Percentiles rank a stretch among this genome's conserved stretches.
Evolutionary conservation across 208 protist genomes (phyloP).

Genomic region (Leishmania major): DNA sequence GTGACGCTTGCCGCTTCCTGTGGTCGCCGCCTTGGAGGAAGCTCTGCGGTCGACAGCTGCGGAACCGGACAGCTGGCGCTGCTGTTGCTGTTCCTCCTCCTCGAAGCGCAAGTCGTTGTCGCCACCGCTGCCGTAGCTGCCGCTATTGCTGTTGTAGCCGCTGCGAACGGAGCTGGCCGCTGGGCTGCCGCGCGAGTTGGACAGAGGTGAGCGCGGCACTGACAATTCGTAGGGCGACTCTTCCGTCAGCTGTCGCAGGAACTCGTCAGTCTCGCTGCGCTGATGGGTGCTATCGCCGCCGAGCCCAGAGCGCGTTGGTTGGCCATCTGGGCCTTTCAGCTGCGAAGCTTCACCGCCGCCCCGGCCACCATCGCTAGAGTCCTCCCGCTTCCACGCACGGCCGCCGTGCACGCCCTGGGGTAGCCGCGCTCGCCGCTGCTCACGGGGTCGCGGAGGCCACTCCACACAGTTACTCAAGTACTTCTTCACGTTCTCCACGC

Average conservation of each 20-base stretch:
- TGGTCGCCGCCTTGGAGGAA: neutral
- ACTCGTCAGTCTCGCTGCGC: slow-evolving; percentile 22
- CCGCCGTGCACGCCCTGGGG: neutral
- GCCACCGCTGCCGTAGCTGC: slow-evolving; percentile 3
- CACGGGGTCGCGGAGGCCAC: slow-evolving; percentile 36
- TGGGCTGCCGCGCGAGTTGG: neutral
- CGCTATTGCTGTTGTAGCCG: slow-evolving; percentile 8
- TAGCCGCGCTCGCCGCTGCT: neutral
- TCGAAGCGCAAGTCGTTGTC: slow-evolving; percentile 1
- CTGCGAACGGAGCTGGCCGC: slow-evolving; percentile 6
- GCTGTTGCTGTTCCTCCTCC: slow-evolving; percentile 9
- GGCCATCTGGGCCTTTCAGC: neutral
- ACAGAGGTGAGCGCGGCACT: slow-evolving; percentile 3
- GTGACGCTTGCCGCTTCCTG: slow-evolving; percentile 15
- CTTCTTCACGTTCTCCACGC: slow-evolving; percentile 38
- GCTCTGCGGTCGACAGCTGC: neutral
- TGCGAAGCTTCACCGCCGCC: neutral
- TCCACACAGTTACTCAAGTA: slow-evolving; percentile 49
- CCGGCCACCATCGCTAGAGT: neutral
- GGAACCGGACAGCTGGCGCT: neutral
- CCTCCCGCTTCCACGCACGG: neutral
- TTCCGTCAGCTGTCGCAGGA: slow-evolving; percentile 29
- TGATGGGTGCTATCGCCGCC: slow-evolving; percentile 2
- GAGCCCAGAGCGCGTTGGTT: neutral
- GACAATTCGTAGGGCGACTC: slow-evolving; percentile 34